Percentiles rank a stretch among this genome's conserved stretches.
These are phyloP conservation scores for Metschnikowia sp. DNA, from an alignment of 805 yeast species.

Conservation along the genomic window DNA sequence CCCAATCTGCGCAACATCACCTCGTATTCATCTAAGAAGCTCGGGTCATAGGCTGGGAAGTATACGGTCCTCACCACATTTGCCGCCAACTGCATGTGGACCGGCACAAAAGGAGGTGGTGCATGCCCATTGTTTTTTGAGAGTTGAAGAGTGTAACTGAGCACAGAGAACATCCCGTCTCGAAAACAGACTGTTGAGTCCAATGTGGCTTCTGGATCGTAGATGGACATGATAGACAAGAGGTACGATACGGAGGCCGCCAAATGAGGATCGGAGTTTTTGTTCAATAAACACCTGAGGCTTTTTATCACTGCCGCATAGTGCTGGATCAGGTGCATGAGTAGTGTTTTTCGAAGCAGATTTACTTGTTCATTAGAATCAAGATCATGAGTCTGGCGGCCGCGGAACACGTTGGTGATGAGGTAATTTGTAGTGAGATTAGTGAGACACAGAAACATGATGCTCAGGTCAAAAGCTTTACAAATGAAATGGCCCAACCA, in stretches of 20 bases:
- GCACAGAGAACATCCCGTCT: slow-evolving; percentile 38
- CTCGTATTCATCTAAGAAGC: slow-evolving; percentile 29
- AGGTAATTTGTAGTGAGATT: slow-evolving; percentile 39
- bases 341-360: slow-evolving; percentile 23
- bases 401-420: slow-evolving; percentile 28
- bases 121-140: slow-evolving; percentile 9
- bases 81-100: slow-evolving; percentile 33
- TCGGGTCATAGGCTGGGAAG: slow-evolving; percentile 34
- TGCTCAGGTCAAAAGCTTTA: slow-evolving; percentile 20
- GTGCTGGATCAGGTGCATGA: slow-evolving; percentile 33
- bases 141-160: slow-evolving; percentile 24
- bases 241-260: slow-evolving; percentile 36
- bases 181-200: slow-evolving; percentile 36
- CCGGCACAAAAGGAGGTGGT: slow-evolving; percentile 23
- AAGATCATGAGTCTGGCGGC: slow-evolving; percentile 2
- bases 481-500: slow-evolving; percentile 35
- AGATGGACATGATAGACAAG: slow-evolving; percentile 38
- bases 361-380: slow-evolving; percentile 13
- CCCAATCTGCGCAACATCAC: slow-evolving; percentile 26
- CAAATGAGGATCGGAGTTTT: slow-evolving; percentile 26
- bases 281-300: slow-evolving; percentile 28
- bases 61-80: slow-evolving; percentile 34
- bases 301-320: slow-evolving; percentile 36
- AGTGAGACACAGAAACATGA: slow-evolving; percentile 36
- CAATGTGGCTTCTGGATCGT: slow-evolving; percentile 41